Evolutionary conservation across 2,329 filamentous ascomycete genomes (phyloP).

Genomic region (Aspergillus flavus): DNA sequence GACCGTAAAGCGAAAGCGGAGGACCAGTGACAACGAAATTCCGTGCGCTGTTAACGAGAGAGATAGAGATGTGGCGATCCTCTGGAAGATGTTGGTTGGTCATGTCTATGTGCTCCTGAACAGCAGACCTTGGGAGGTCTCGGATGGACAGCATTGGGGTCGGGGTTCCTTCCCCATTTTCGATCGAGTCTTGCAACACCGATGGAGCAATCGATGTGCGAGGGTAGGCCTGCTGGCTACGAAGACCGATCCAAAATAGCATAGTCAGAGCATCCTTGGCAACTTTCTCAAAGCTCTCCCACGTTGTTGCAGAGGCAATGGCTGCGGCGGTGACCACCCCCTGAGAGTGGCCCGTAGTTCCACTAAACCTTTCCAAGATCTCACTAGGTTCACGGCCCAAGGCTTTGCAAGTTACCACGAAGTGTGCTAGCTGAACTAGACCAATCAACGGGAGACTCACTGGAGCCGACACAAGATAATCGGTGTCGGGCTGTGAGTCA

Average conservation of each 20-base stretch:
- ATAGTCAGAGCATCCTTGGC: slow-evolving; percentile 82
- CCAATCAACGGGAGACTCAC: slow-evolving; percentile 97
- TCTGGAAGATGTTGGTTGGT: slow-evolving; percentile 95
- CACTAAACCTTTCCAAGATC: slow-evolving; percentile 79
- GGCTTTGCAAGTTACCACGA: slow-evolving; percentile 89
- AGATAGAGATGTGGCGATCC: slow-evolving; percentile 92
- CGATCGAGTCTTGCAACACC: slow-evolving; percentile 87
- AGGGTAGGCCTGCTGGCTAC: slow-evolving; percentile 96
- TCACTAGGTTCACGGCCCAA: slow-evolving; percentile 88
- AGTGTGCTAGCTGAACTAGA: slow-evolving; percentile 93
- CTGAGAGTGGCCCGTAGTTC: slow-evolving; percentile 94
- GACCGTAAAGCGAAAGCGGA: slow-evolving; percentile 91
- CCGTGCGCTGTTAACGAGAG: slow-evolving; percentile 92
- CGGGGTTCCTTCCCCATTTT: slow-evolving; percentile 91
- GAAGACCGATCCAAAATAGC: slow-evolving; percentile 97
- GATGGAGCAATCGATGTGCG: slow-evolving; percentile 89
- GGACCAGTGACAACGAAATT: slow-evolving; percentile 97
- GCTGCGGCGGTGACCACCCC: slow-evolving; percentile 92
- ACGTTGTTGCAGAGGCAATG: slow-evolving; percentile 85
- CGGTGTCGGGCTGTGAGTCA: slow-evolving; percentile 87
- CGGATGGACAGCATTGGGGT: slow-evolving; percentile 98
- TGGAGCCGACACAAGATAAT: slow-evolving; percentile 91
- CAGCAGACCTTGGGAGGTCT: slow-evolving; percentile 81
- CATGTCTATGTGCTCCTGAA: slow-evolving; percentile 94
- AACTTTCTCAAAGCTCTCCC: slow-evolving; percentile 86